Conservation (phyloP, 805 yeast genomes). For the Metschnikowia corniflorae region DNA sequence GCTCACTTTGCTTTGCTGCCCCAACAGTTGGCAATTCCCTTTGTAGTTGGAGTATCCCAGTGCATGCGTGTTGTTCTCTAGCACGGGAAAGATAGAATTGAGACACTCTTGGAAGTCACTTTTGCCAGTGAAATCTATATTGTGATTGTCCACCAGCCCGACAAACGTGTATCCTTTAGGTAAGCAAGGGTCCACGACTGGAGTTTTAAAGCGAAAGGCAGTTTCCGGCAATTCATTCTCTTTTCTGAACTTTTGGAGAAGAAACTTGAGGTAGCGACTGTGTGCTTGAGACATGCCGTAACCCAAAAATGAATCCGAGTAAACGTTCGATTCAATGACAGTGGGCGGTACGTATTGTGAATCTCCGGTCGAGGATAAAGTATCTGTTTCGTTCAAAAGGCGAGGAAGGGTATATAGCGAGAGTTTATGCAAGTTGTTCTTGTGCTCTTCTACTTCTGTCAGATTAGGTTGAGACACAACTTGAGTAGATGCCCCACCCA, state of each 20-base stretch:
- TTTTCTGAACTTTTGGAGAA: conserved; percentile 24
- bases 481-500: conserved; percentile 68
- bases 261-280: conserved; percentile 38
- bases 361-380: not conserved
- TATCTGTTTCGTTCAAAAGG: conserved; percentile 13
- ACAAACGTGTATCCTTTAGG: conserved; percentile 43
- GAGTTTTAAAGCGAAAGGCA: conserved; percentile 21
- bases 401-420: conserved; percentile 36
- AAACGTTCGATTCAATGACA: conserved; percentile 39
- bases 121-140: conserved; percentile 45
- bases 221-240: conserved; percentile 16
- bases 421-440: conserved; percentile 44
- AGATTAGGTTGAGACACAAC: conserved; percentile 58
- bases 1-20: conserved; percentile 29
- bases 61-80: conserved; percentile 31
- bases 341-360: conserved; percentile 14
- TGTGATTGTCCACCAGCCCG: conserved; percentile 22
- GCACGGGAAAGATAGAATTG: conserved; percentile 43
- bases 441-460: conserved; percentile 43
- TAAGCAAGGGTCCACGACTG: conserved; percentile 53
- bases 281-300: conserved; percentile 60
- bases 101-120: conserved; percentile 51
- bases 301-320: conserved; percentile 56
- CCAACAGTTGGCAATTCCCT: conserved; percentile 31
- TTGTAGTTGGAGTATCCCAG: conserved; percentile 17